Evolutionary conservation across 352 stramenopile species (phyloP), one percentile per base, ranked within the genome.

Genomic region (Pilasporangium apinafurcum): DNA sequence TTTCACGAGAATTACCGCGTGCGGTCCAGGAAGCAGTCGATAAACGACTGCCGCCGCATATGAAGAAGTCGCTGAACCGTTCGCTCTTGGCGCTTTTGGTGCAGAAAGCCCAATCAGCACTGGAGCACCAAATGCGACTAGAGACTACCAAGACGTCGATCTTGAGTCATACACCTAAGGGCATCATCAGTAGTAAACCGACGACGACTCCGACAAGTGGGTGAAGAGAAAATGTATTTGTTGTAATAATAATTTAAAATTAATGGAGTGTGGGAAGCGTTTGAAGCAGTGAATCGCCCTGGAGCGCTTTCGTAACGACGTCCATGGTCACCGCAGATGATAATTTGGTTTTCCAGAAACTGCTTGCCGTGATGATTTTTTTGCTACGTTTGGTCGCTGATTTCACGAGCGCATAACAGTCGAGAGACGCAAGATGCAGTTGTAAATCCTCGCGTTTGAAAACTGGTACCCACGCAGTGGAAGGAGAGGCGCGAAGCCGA

Each of bases 1-100:
- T 87, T 25, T 87, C 78, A 1, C 77, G 79, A 18, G 78, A 90
- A 39, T 63, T 90, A 18, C 74, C 74, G n/a, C 78, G 78, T 31
- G 69, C 78, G 0, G 73, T 90, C 28, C 64, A 77, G 14, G 74
- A 90, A 16, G 64, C 78, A 8, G 67, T 87, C 0, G 72, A 90
- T 51, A 86, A 84, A 38, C 62, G 72, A 10, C 53, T 90, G 0
- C 67, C 68, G 12, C 50, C 62, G 39, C 47, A 53, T 5, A 63
- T 76, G 28, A 87, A 85, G 59, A 74, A 87, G 35, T 62, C 68
- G 41, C 46, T 83, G 7, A 79, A 90, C 35, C 65, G 78, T 3
- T 90, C 78, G 37, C 59, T 87, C 35, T 56, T 90, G 4, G 78
- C 78, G 8, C 48, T 85, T 43, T 66, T 90, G 7, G 78, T 90